Conservation (phyloP, 306 rosid species). For the Citrullus amarus region DNA sequence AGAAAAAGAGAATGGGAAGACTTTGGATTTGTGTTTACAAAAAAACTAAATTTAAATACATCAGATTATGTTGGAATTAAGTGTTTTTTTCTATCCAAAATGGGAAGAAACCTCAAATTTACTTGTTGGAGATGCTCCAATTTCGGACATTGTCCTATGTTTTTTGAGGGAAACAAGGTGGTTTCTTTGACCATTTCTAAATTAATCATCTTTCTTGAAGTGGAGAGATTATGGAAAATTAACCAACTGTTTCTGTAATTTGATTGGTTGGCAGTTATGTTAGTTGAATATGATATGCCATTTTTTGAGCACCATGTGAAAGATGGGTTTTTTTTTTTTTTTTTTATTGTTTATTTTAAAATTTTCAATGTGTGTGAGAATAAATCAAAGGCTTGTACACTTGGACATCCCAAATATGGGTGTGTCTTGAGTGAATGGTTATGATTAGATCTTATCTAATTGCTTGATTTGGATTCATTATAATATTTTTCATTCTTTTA, state of each 20-base stretch:
- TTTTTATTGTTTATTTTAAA: too few species aligned
- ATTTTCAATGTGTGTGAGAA: background rate
- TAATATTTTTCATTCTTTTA: background rate
- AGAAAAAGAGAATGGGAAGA: background rate
- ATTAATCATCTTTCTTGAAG: background rate
- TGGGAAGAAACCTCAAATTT: background rate
- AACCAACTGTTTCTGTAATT: background rate
- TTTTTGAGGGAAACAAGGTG: slow-evolving; percentile 1
- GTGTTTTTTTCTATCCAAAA: background rate
- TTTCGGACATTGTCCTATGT: slow-evolving; percentile 5
- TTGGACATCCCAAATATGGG: background rate
- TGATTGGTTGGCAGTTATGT: slow-evolving; percentile 1
- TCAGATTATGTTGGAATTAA: background rate
- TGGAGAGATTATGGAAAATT: background rate
- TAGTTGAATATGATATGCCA: background rate
- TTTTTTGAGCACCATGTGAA: background rate
- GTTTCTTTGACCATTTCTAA: slow-evolving; percentile 5
- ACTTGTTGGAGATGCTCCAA: slow-evolving; percentile 3
- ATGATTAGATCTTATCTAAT: background rate
- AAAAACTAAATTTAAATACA: background rate
- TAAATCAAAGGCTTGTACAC: background rate
- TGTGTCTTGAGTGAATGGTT: background rate
- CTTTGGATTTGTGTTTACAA: background rate
- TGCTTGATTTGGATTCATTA: background rate
- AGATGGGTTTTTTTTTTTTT: background rate